Evolutionary conservation across 805 yeast species (phyloP).

Genomic region (Yamadazyma akitaensis): DNA sequence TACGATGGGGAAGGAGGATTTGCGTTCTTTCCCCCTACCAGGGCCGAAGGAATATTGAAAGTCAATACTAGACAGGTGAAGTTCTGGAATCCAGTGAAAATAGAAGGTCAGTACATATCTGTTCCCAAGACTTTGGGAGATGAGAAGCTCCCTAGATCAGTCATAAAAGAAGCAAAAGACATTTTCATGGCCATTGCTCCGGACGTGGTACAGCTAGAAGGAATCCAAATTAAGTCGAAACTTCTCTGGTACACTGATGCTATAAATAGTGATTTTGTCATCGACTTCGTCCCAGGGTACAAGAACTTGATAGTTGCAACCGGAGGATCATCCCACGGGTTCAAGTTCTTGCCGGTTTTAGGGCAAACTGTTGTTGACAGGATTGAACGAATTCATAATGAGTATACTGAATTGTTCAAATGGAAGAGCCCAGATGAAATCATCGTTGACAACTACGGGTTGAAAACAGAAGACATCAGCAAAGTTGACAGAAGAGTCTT

Average conservation of each 20-base stretch:
- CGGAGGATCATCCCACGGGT: constrained; percentile 39
- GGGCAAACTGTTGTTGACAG: constrained; percentile 17
- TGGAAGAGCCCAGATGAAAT: constrained; percentile 8
- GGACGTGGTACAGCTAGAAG: neutral
- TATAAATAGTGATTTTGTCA: constrained; percentile 28
- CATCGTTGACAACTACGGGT: no score
- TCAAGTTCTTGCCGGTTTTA: constrained; percentile 32
- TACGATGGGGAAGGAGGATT: constrained; percentile 33
- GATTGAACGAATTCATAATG: constrained; percentile 1
- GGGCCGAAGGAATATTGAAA: constrained; percentile 1
- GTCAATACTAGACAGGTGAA: constrained; percentile 7
- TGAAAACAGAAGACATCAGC: no score
- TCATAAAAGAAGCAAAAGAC: constrained; percentile 3
- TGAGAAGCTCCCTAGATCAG: neutral
- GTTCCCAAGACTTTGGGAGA: constrained; percentile 1
- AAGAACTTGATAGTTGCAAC: constrained; percentile 27
- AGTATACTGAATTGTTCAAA: constrained; percentile 7
- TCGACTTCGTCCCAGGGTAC: constrained; percentile 30
- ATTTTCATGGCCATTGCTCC: constrained; percentile 1
- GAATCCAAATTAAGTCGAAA: neutral
- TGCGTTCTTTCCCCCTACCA: constrained; percentile 16
- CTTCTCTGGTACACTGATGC: constrained; percentile 11
- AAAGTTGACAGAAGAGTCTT: no score
- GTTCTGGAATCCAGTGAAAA: constrained; percentile 6
- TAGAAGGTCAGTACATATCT: neutral